phyloP scores from a whole-genome alignment of 768 basidiomycete species.

The Steccherinum ochraceum region DNA sequence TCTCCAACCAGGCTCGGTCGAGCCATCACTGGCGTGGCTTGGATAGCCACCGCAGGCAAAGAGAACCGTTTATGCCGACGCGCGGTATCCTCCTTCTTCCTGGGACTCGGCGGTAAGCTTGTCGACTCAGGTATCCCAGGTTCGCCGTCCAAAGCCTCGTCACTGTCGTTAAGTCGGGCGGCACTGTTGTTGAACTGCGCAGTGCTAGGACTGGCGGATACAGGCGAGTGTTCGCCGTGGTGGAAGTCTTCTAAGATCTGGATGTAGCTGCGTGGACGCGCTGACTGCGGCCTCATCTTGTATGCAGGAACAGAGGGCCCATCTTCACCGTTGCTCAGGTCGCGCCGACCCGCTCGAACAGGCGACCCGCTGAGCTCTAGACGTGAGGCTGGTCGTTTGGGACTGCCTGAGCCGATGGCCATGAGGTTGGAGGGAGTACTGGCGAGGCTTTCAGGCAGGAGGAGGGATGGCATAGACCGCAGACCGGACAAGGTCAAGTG shows the following conservation, averaged over 20 bases:
- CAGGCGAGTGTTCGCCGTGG: slow-evolving; percentile 1
- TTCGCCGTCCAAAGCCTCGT: neutral
- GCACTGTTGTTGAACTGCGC: slow-evolving; percentile 13
- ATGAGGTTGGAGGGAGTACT: slow-evolving; percentile 29
- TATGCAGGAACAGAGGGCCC: slow-evolving; percentile 16
- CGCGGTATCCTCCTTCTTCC: slow-evolving; percentile 52
- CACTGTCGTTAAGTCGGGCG: slow-evolving; percentile 15
- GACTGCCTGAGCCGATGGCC: slow-evolving; percentile 30
- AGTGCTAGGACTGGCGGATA: slow-evolving; percentile 18
- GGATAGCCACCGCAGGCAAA: slow-evolving; percentile 68
- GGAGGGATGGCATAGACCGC: slow-evolving; percentile 51
- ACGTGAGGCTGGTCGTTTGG: slow-evolving; percentile 15
- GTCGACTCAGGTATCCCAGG: slow-evolving; percentile 1
- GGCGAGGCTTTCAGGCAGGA: slow-evolving; percentile 20
- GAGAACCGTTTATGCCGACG: slow-evolving; percentile 67
- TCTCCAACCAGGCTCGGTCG: slow-evolving; percentile 33
- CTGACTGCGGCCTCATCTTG: slow-evolving; percentile 23
- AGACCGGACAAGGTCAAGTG: slow-evolving; percentile 46
- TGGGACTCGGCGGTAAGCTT: slow-evolving; percentile 11
- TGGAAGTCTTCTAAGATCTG: slow-evolving; percentile 61
- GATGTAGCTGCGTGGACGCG: slow-evolving; percentile 58
- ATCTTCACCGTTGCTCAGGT: slow-evolving; percentile 3
- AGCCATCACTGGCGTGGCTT: slow-evolving; percentile 65
- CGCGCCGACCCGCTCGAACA: neutral
- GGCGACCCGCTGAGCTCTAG: slow-evolving; percentile 13